Base-by-base conservation (phyloP, 192 early-diverging fungal species). In the Coemansia biformis region DNA sequence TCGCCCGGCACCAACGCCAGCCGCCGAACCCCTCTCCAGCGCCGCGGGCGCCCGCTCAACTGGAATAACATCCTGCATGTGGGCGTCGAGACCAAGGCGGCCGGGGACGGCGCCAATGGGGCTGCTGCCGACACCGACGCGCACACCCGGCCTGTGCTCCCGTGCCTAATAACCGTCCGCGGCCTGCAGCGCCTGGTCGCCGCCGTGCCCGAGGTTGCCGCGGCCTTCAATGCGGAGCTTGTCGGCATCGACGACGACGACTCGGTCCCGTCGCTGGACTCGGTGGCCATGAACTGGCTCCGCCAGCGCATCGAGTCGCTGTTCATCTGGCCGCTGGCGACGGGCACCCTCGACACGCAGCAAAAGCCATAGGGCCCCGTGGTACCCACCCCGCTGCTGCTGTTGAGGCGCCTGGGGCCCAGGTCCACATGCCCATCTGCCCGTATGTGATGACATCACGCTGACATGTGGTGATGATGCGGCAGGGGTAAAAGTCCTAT, bases 321-420 rank as follows among this genome's bases (percentile, higher is more conserved):
- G 33, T 66, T 66, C 37, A 66, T 74, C 17, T 74, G 70, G 70
- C 64, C 70, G 12, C 41, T 74, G 42, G 62, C 66, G 70, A 50
- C 63, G 2, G 70, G 70, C 16, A 66, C 70, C 5, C 44, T 74
- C 21, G 70, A 74, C n/a, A 38, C 43, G 11, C 59, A 51, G 32
- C 45, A n/a, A n/a, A n/a, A n/a, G n/a, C n/a, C n/a, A n/a, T n/a
- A n/a, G n/a, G n/a, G n/a, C n/a, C n/a, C n/a, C n/a, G n/a, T n/a
- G n/a, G n/a, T n/a, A n/a, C n/a, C n/a, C n/a, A n/a, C n/a, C n/a
- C n/a, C n/a, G n/a, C n/a, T n/a, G n/a, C n/a, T n/a, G n/a, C n/a
- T n/a, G n/a, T n/a, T n/a, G n/a, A n/a, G n/a, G n/a, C n/a, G n/a
- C n/a, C n/a, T n/a, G n/a, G n/a, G n/a, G n/a, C n/a, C n/a, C n/a